A percentile compares a stretch with the other conserved stretches of the same genome.
These are phyloP conservation scores for Colletotrichum gigasporum DNA, from an alignment of 2,329 filamentous ascomycete species.

Conservation along the genomic window DNA sequence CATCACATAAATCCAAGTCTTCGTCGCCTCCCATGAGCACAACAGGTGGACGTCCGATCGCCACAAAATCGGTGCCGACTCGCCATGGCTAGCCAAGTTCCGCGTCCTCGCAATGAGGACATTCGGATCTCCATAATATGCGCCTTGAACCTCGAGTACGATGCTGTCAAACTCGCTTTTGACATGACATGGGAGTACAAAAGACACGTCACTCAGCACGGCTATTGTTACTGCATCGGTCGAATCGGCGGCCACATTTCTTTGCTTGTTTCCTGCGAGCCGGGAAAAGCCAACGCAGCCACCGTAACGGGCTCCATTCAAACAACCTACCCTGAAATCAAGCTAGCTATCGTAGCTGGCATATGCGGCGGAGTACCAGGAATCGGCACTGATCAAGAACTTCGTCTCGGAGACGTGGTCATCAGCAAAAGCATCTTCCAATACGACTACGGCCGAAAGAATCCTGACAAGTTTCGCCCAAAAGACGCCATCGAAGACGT, in stretches of 20 bases:
- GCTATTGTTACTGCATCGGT: accelerated
- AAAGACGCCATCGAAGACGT: constrained; percentile 34
- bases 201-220: too few species aligned
- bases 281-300: constrained; percentile 33
- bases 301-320: constrained; percentile 32
- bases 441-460: constrained; percentile 32
- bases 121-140: neutral
- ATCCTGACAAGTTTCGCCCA: constrained; percentile 22
- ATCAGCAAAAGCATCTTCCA: constrained; percentile 34
- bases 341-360: constrained; percentile 43
- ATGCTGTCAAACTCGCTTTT: accelerated
- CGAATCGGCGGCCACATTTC: constrained; percentile 34
- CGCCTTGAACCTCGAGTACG: neutral
- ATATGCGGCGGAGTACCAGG: constrained; percentile 41
- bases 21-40: too few species aligned
- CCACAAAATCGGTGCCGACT: too few species aligned
- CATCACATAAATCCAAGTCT: too few species aligned
- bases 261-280: constrained; percentile 36
- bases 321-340: constrained; percentile 39
- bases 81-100: neutral
- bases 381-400: constrained; percentile 9
- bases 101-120: neutral
- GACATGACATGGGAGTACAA: neutral
- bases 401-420: constrained; percentile 38
- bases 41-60: too few species aligned